Evolutionary conservation across 2,329 filamentous ascomycete genomes (phyloP).

Genomic region (Tolypocladium cylindrosporum): DNA sequence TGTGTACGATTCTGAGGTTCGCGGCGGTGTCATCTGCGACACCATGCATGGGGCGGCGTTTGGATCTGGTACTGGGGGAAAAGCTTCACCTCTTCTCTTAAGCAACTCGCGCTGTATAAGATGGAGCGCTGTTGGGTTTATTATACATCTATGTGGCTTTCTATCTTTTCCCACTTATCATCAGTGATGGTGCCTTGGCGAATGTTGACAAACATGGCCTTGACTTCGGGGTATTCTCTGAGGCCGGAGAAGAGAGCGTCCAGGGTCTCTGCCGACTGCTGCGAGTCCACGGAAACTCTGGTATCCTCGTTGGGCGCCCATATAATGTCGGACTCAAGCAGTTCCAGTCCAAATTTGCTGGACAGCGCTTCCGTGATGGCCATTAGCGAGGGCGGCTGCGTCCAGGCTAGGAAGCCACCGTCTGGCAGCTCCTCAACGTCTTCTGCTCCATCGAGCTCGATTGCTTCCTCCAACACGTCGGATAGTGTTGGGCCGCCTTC

Average conservation of each 20-base stretch:
- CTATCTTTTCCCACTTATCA: constrained; percentile 43
- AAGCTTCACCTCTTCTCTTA: constrained; percentile 8
- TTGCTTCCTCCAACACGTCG: constrained; percentile 67
- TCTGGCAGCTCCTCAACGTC: constrained; percentile 60
- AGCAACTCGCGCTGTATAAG: constrained; percentile 9
- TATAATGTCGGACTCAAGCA: constrained; percentile 69
- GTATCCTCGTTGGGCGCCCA: constrained; percentile 80
- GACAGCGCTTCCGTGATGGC: constrained; percentile 39
- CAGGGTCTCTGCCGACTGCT: constrained; percentile 45
- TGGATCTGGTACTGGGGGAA: neutral
- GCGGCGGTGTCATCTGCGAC: neutral
- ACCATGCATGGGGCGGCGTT: constrained; percentile 5
- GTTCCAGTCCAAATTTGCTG: constrained; percentile 51
- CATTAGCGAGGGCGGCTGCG: constrained; percentile 21
- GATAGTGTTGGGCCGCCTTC: constrained; percentile 48
- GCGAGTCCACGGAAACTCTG: constrained; percentile 50
- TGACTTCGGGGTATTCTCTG: constrained; percentile 62
- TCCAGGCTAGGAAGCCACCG: constrained; percentile 56
- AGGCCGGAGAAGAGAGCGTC: constrained; percentile 48
- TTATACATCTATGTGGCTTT: constrained; percentile 42
- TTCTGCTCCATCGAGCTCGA: constrained; percentile 69
- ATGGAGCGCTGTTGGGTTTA: constrained; percentile 7
- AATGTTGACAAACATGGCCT: constrained; percentile 69
- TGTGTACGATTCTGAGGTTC: constrained; percentile 3
- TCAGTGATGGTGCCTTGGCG: constrained; percentile 39